phyloP scores from a whole-genome alignment of 805 yeast genomes.

The Candida manassasensis region DNA sequence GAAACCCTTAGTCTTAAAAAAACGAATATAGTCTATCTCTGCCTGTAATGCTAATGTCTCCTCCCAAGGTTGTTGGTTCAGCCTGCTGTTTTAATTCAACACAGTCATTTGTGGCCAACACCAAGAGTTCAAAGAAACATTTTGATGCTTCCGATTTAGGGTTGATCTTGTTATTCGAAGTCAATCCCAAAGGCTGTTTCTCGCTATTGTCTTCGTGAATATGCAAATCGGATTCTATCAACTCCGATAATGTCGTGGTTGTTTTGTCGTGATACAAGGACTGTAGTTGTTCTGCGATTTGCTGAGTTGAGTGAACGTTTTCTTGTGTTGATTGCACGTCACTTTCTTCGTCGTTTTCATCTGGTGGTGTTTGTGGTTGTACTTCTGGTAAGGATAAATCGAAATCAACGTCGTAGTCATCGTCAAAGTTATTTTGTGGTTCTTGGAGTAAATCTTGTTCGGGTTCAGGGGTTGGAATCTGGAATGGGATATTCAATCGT shows the following conservation, averaged over 20 bases:
- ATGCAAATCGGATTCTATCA: conserved; percentile 35
- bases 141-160: conserved; percentile 59
- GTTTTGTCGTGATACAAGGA: conserved; percentile 16
- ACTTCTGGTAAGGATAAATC: conserved; percentile 21
- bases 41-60: conserved; percentile 50
- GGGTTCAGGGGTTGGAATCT: conserved; percentile 4
- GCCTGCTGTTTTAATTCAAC: conserved; percentile 55
- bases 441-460: conserved; percentile 11
- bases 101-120: conserved; percentile 74
- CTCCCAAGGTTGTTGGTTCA: conserved; percentile 41
- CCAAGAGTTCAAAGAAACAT: conserved; percentile 77
- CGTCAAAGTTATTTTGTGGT: conserved; percentile 19
- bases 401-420: conserved; percentile 11
- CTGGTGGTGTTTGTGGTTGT: conserved; percentile 6
- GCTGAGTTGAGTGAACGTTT: conserved; percentile 46
- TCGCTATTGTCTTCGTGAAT: conserved; percentile 7
- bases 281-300: conserved; percentile 48
- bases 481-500: conserved; percentile 9
- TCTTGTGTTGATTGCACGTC: conserved; percentile 14
- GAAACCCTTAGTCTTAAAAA: no score
- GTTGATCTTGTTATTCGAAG: conserved; percentile 23
- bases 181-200: conserved; percentile 8
- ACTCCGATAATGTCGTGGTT: conserved; percentile 29
- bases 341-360: conserved; percentile 13
- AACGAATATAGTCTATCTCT: conserved; percentile 34